Base-by-base conservation (phyloP, 2,329 filamentous ascomycete genomes). In the Pseudocercospora ulei region DNA sequence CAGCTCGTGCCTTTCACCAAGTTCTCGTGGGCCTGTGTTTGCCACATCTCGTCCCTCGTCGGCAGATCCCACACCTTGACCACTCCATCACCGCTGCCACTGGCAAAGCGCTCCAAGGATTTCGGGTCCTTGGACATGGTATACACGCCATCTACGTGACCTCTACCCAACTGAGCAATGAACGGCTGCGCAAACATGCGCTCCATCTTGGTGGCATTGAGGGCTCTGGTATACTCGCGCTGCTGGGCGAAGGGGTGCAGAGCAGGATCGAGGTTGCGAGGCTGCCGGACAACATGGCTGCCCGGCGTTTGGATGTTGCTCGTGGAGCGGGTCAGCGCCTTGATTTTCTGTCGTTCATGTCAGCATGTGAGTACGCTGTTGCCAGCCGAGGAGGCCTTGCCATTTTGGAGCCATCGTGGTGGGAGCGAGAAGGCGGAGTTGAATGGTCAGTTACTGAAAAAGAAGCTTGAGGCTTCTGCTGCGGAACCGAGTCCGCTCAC, bases 41-140 rank as follows among this genome's bases (percentile, higher is more conserved):
- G 72, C 79, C 82, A 88, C 31, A 80, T 71, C 57, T 90, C 80
- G 17, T 81, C 76, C 39, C 75, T 69, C 46, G 70, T 79, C 5
- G 78, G 74, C 51, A 90, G 66, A 62, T 92, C 80, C 86, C 86
- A 93, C 20, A 90, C 81, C 64, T 98, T 98, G 42, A 96, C 75
- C 6, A 95, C 77, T 49, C 90, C 88, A 62, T 98, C 90, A 48
- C 87, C 87, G 50, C 80, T 85, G 27, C 83, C 86, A 56, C 81
- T 88, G 4, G 86, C 84, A 29, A 69, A 64, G 29, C 62, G 61
- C 35, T 68, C 64, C 18, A 69, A 56, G 1, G 63, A 62, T 20
- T 63, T 60, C 2, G 66, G 66, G 44, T 69, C 67, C 42, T 67
- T 68, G 6, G 65, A 65, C 25, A 69, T 61, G 6, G 56, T 62